phyloP scores from a whole-genome alignment of 768 basidiomycete genomes.

The Goffeauzyma gilvescens region DNA sequence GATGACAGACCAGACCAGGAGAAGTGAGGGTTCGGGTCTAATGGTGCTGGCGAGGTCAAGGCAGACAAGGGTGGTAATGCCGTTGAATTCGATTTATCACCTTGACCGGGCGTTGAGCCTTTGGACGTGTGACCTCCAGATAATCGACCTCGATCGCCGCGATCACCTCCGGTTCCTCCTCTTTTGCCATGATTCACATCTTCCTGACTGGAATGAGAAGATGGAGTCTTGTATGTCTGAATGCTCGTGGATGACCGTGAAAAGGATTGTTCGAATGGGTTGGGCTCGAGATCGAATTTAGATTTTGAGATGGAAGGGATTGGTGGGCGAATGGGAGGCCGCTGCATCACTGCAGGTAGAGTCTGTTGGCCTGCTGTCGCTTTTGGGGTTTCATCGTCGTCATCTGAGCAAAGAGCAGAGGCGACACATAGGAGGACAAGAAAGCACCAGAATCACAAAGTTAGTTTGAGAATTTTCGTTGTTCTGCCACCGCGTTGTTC shows the following conservation, averaged over 20 bases:
- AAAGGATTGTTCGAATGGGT: slow-evolving; percentile 92
- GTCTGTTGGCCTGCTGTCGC: neutral
- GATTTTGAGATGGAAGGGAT: slow-evolving; percentile 15
- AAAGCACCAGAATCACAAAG: no score
- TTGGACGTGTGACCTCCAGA: slow-evolving; percentile 30
- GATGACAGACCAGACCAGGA: slow-evolving; percentile 40
- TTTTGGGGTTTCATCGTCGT: no score
- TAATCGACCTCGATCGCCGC: slow-evolving; percentile 31
- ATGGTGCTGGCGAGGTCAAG: slow-evolving; percentile 26
- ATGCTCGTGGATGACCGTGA: slow-evolving; percentile 35
- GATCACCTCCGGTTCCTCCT: slow-evolving; percentile 21
- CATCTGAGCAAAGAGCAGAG: no score
- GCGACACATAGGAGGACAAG: no score
- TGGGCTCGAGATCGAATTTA: slow-evolving; percentile 48
- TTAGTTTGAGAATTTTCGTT: no score
- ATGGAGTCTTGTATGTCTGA: no score
- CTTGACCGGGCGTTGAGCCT: neutral
- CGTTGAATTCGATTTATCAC: slow-evolving; percentile 11
- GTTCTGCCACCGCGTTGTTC: no score
- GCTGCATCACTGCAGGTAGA: slow-evolving; percentile 8
- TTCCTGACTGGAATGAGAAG: no score
- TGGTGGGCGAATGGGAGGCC: slow-evolving; percentile 24
- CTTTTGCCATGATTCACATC: neutral
- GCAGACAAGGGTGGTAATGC: slow-evolving; percentile 30
- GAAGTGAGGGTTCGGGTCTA: slow-evolving; percentile 27